Base-by-base conservation (phyloP, 768 basidiomycete species). In the Udeniomyces megalosporus region DNA sequence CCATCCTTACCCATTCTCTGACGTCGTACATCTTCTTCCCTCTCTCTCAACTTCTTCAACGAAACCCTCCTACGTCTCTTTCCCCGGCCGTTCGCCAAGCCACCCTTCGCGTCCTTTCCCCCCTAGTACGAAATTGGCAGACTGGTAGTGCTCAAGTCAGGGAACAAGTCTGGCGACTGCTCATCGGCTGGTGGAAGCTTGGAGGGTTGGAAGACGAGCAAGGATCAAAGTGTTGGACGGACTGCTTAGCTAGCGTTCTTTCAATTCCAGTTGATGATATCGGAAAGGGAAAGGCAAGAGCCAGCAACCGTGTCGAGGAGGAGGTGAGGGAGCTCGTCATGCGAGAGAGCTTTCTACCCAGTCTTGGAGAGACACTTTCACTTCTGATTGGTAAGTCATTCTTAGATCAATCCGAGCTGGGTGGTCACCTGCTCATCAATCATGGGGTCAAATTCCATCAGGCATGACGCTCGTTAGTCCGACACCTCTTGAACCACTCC, bases 11-110 rank as follows among this genome's bases (percentile, higher is more conserved):
- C 1, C 70, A 80, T 0, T 79, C 80, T 17, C 77, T 90, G 52
- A 80, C 88, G 48, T 83, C 85, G 49, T 97, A 96, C 72, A 76
- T 82, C 31, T 87, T 92, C 74, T 85, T 89, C 68, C 93, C 93
- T 3, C 72, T 96, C 45, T 89, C 89, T 2, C 81, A 83, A 31
- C 81, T 95, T 54, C 78, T 96, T 38, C 83, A 85, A 53, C 82
- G 86, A 34, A 88, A 91, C 70, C 69, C 79, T 17, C 79, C 83
- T 2, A 69, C 78, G 6, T 76, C 79, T 15, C 84, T 93, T 51
- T 85, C 88, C 8, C 84, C 90, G 68, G 84, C 84, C 68, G 74
- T 90, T 32, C 75, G 93, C 51, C 88, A 95, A 73, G 81, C 79
- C 59, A 72, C 90, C 24, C 76, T 95, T 62, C 68, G 76, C 28